phyloP scores from a whole-genome alignment of 495 filamentous ascomycete genomes.

The Aspergillus nanangensis region DNA sequence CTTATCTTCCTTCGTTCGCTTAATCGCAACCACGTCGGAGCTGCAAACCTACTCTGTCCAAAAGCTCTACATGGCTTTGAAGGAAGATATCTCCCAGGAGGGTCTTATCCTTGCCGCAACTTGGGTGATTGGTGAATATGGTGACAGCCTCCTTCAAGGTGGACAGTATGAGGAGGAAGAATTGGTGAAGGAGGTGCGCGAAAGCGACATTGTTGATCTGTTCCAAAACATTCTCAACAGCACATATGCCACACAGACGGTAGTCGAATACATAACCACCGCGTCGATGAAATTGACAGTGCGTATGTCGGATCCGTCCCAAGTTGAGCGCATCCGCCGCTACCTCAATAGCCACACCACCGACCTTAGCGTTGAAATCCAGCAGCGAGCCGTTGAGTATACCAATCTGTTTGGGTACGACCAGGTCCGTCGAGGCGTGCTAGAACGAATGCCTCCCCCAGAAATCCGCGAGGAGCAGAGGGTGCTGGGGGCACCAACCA shows the following conservation, averaged over 20 bases:
- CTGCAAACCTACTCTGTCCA: slow-evolving; percentile 94
- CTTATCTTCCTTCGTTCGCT: slow-evolving; percentile 88
- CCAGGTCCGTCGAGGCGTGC: slow-evolving; percentile 78
- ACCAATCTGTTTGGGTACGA: slow-evolving; percentile 89
- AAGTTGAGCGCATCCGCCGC: slow-evolving; percentile 78
- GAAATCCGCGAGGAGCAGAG: slow-evolving; percentile 93
- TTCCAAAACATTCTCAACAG: slow-evolving; percentile 90
- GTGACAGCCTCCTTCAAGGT: slow-evolving; percentile 78
- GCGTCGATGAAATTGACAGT: slow-evolving; percentile 94
- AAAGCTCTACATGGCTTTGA: slow-evolving; percentile 84
- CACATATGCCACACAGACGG: slow-evolving; percentile 82
- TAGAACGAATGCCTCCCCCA: slow-evolving; percentile 95
- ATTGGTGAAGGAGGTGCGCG: slow-evolving; percentile 80
- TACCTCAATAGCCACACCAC: slow-evolving; percentile 70
- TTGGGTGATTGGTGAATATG: slow-evolving; percentile 99
- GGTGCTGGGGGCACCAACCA: slow-evolving; percentile 77
- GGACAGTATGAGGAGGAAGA: slow-evolving; percentile 96
- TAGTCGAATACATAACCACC: slow-evolving; percentile 92
- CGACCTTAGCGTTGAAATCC: slow-evolving; percentile 88
- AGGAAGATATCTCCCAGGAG: slow-evolving; percentile 96
- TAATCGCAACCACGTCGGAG: slow-evolving; percentile 92
- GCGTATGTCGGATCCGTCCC: slow-evolving; percentile 72
- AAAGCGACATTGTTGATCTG: slow-evolving; percentile 85
- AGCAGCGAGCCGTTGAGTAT: slow-evolving; percentile 93
- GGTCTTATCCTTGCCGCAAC: slow-evolving; percentile 87